A percentile compares a stretch with the other conserved stretches of the same genome.
These are phyloP conservation scores for Pochonia chlamydosporia DNA, from an alignment of 2,329 filamentous ascomycete genomes.

Conservation along the genomic window DNA sequence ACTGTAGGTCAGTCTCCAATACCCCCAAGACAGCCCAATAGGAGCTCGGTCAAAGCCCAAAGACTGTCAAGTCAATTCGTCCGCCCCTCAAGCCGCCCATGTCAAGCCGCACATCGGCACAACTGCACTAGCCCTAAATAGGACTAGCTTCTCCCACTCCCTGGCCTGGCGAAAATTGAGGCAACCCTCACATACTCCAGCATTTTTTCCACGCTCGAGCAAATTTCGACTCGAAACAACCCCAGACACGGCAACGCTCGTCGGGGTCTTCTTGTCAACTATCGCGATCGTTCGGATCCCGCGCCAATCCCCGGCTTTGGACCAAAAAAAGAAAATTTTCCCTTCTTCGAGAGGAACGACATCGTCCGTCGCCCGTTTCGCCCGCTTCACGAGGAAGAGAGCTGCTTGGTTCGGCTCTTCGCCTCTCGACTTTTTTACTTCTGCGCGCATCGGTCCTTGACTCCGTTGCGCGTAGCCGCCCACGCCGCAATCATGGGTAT, in stretches of 20 bases:
- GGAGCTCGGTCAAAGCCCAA: background rate
- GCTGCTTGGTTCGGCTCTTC: constrained; percentile 22
- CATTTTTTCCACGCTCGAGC: constrained; percentile 34
- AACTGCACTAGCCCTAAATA: constrained; percentile 6
- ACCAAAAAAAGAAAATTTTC: background rate
- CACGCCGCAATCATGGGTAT: constrained; percentile 57
- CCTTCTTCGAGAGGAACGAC: constrained; percentile 1
- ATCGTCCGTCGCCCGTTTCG: constrained; percentile 7
- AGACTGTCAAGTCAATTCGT: background rate
- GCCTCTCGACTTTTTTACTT: constrained; percentile 9
- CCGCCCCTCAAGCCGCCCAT: background rate
- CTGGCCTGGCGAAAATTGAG: constrained; percentile 34
- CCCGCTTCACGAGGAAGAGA: constrained; percentile 18
- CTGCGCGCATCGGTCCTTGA: constrained; percentile 33
- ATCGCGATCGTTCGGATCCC: constrained; percentile 14
- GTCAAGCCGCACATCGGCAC: constrained; percentile 4
- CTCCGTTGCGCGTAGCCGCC: constrained; percentile 41
- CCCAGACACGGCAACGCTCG: constrained; percentile 34
- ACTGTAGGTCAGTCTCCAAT: background rate
- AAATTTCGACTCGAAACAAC: constrained; percentile 37
- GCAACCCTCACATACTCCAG: constrained; percentile 33
- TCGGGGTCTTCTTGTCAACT: constrained; percentile 25
- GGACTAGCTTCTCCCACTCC: constrained; percentile 36
- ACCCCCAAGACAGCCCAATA: background rate
- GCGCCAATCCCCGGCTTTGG: constrained; percentile 13